Percentiles rank a stretch among this genome's conserved stretches.
Evolutionary conservation across 192 early-diverging fungal genomes (phyloP).

Genomic region (Mortierella hygrophila): DNA sequence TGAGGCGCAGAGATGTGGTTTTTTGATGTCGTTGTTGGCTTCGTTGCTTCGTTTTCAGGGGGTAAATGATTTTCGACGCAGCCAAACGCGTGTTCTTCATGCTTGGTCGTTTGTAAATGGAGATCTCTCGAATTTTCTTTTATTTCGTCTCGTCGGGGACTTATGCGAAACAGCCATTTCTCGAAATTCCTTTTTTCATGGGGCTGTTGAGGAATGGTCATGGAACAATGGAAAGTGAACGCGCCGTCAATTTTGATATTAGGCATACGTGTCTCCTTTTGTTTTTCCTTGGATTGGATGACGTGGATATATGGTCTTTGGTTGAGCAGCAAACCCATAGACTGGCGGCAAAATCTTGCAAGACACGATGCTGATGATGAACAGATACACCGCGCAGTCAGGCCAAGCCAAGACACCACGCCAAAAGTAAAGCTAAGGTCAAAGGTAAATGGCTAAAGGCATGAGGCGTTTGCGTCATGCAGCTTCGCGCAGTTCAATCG

Average conservation of each 20-base stretch:
- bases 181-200: not conserved
- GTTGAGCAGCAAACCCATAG: not conserved
- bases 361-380: not conserved
- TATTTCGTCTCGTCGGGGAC: not conserved
- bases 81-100: not conserved
- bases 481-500: not conserved
- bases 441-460: not conserved
- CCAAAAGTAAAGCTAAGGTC: not conserved
- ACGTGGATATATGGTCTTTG: not conserved
- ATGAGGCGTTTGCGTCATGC: not conserved
- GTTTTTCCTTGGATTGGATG: not conserved
- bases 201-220: not conserved
- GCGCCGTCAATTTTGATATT: not conserved
- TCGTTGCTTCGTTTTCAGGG: not conserved
- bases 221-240: not conserved
- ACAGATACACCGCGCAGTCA: constrained; percentile 1
- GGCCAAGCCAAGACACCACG: not conserved
- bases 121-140: not conserved
- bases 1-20: not conserved
- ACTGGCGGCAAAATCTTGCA: not conserved
- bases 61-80: not conserved
- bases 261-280: not conserved
- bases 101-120: not conserved
- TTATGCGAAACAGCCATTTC: not conserved
- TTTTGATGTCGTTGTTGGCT: not conserved